phyloP scores from a whole-genome alignment of 768 basidiomycete species.

The Amanita pallidorosea region DNA sequence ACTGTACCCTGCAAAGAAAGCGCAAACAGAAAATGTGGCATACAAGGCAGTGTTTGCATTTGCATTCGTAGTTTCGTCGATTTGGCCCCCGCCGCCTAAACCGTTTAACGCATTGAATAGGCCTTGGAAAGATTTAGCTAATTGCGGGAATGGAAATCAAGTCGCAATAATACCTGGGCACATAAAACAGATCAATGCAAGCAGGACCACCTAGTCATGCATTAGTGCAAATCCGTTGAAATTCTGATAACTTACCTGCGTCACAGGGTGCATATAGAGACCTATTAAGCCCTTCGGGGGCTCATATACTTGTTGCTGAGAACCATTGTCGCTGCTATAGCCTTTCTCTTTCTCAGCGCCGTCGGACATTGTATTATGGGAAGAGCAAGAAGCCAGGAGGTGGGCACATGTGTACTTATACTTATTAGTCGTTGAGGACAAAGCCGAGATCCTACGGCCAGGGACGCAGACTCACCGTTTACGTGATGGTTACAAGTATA shows the following conservation, averaged over 20 bases:
- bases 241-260: conserved; percentile 24
- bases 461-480: too few relatives aligned
- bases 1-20: conserved; percentile 25
- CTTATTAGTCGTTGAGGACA: too few relatives aligned
- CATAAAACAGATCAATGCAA: conserved; percentile 67
- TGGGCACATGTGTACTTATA: too few relatives aligned
- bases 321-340: conserved; percentile 12
- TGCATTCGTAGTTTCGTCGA: conserved; percentile 53
- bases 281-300: conserved; percentile 42
- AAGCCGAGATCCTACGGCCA: too few relatives aligned
- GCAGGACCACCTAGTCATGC: conserved; percentile 30
- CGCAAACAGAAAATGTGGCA: conserved; percentile 33
- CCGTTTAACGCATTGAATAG: conserved; percentile 76
- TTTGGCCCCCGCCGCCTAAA: conserved; percentile 69
- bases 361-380: conserved; percentile 1
- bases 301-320: conserved; percentile 23
- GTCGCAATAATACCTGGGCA: conserved; percentile 33
- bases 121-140: conserved; percentile 27
- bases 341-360: conserved; percentile 12
- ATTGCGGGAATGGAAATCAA: neutral
- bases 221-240: neutral
- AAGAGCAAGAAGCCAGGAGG: neutral
- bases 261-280: conserved; percentile 46
- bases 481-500: too few relatives aligned
- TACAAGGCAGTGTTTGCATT: conserved; percentile 67